These are phyloP conservation scores for Termitomyces sp. DNA, from an alignment of 768 basidiomycete species.

Conservation along the genomic window DNA sequence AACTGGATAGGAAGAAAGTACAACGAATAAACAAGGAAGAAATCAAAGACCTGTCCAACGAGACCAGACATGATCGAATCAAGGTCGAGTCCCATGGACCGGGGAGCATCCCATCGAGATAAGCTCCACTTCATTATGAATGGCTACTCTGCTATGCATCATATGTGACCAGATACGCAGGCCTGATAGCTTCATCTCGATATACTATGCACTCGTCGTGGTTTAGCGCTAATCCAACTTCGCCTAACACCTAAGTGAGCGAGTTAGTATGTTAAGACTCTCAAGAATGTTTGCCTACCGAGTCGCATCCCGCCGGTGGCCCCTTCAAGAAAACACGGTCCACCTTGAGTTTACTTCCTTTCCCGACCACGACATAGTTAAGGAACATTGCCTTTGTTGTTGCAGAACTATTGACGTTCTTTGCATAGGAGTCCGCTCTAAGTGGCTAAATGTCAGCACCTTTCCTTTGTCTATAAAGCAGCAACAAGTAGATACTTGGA, in stretches of 20 bases:
- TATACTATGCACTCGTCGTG: conserved; percentile 72
- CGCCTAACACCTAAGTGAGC: conserved; percentile 34
- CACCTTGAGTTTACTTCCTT: conserved; percentile 60
- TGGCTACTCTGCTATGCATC: conserved; percentile 24
- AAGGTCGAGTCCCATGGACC: not conserved
- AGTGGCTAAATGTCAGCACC: not conserved
- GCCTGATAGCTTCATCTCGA: conserved; percentile 63
- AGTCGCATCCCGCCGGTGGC: conserved; percentile 61
- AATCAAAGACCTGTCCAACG: not conserved
- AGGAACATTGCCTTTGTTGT: conserved; percentile 56
- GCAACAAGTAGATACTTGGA: conserved; percentile 41
- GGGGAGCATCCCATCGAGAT: not conserved
- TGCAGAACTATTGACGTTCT: conserved; percentile 46
- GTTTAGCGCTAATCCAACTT: conserved; percentile 59
- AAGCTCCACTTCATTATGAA: not conserved
- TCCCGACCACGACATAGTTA: conserved; percentile 70
- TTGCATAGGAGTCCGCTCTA: conserved; percentile 66
- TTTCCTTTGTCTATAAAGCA: not conserved
- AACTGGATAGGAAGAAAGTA: not conserved
- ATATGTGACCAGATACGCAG: conserved; percentile 67
- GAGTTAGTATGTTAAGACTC: not conserved
- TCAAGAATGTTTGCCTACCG: conserved; percentile 32
- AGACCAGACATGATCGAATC: not conserved
- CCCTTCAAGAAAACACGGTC: conserved; percentile 50
- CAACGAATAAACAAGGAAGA: not conserved